A percentile compares a stretch with the other conserved stretches of the same genome.
These are phyloP conservation scores for Arthromyces matolae DNA, from an alignment of 768 basidiomycete genomes.

Conservation along the genomic window DNA sequence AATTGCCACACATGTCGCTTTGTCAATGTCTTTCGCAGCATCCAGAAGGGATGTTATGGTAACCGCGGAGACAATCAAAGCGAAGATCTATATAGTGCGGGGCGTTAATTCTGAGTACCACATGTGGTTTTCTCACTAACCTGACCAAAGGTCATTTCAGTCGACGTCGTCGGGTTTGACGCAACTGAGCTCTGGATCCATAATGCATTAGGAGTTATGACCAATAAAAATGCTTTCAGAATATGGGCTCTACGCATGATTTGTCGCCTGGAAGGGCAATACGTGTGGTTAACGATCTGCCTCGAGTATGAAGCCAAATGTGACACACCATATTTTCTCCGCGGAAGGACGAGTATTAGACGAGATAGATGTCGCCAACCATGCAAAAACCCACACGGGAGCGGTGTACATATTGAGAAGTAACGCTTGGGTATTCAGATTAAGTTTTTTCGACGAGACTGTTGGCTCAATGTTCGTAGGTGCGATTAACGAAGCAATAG, in stretches of 20 bases:
- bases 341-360: no score
- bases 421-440: background rate
- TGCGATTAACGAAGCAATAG: background rate
- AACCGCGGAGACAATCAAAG: no score
- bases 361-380: constrained; percentile 9
- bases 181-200: constrained; percentile 9
- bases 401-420: constrained; percentile 1
- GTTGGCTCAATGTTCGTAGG: background rate
- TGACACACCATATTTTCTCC: background rate
- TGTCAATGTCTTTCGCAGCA: no score
- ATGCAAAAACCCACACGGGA: constrained; percentile 8
- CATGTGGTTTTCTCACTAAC: background rate
- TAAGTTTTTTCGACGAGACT: no score
- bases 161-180: constrained; percentile 5
- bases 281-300: no score
- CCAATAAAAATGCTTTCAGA: constrained; percentile 6
- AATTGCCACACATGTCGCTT: no score
- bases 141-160: constrained; percentile 11
- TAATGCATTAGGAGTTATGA: constrained; percentile 6
- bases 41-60: no score
- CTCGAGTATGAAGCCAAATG: background rate
- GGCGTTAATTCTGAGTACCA: background rate
- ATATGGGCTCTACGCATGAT: constrained; percentile 8
- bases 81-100: no score
- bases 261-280: background rate